Base-by-base conservation (phyloP, 148 eudicot genomes). In the Vaccinium darrowii region DNA sequence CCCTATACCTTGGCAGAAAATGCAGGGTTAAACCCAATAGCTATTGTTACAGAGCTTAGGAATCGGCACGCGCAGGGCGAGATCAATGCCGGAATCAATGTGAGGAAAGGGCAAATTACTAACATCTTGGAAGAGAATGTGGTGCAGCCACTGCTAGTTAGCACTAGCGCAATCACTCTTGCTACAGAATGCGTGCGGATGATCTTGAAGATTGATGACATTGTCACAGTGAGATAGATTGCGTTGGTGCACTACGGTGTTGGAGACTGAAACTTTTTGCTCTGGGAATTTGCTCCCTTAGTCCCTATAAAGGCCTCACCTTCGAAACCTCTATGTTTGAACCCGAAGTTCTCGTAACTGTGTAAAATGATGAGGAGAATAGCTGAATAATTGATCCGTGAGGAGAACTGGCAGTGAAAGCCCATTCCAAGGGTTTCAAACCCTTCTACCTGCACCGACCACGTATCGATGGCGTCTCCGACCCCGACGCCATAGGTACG, bases 121-220 rank as follows among this genome's bases (percentile, higher is more conserved):
- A 94, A 93, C 85, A 96, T 96, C 80, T 83, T 94, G 90, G 98
- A 96, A 84, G 99, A 96, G 87, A 96, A 96, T 86, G 99, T 96
- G 84, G 94, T 96, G 81, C 98, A 96, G 91, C 99, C 98, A 5
- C 89, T 96, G 89, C 94, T 96, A 50, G 99, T 96, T 85, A 94
- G 99, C 85, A 96, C 99, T 9, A 94, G 99, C 85, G 99, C 99
- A 10, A 90, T 96, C 65, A 85, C 92, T 33, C 85, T 96, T 87
- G 98, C 99, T 8, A 92, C 98, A 0, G 99, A 94, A 87, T 96
- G 98, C 56, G 99, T 96, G 78, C 90, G 95, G 88, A 96, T 96
- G 99, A 96, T 96, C 83, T 89, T 96, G 94, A 96, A 96, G 98
- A 96, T 96, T 88, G 99, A 96, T 88, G 99, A 96, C 88, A 96